These are phyloP conservation scores for Viola odorata DNA, from an alignment of 345 rosid species.

Conservation along the genomic window DNA sequence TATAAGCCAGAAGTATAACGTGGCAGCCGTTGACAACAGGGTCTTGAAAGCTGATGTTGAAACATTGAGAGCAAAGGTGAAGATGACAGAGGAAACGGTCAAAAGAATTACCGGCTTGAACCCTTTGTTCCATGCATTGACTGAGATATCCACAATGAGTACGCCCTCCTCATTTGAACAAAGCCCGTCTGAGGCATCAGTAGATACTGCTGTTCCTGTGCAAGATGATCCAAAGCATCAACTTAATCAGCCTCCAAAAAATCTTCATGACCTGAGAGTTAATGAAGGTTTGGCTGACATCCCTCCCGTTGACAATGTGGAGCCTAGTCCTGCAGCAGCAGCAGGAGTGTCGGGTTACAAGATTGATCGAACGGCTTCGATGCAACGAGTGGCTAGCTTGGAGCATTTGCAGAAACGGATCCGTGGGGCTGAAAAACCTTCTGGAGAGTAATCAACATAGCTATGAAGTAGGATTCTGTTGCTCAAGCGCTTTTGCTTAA, in stretches of 20 bases:
- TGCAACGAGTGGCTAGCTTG: slow-evolving; percentile 85
- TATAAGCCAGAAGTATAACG: slow-evolving; percentile 26
- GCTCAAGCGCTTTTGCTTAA: too few relatives aligned
- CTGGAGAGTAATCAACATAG: slow-evolving; percentile 17
- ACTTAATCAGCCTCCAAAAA: slow-evolving; percentile 26
- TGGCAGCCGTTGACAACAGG: slow-evolving; percentile 28
- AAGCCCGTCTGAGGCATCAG: slow-evolving; percentile 47
- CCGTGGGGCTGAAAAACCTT: slow-evolving; percentile 37
- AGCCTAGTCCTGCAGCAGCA: slow-evolving; percentile 25
- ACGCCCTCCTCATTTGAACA: slow-evolving; percentile 39
- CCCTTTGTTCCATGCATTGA: slow-evolving; percentile 29
- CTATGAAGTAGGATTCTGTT: neutral
- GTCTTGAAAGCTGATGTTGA: slow-evolving; percentile 29
- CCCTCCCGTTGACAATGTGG: slow-evolving; percentile 39
- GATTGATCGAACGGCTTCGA: slow-evolving; percentile 54
- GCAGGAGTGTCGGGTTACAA: slow-evolving; percentile 38
- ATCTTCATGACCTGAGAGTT: slow-evolving; percentile 27
- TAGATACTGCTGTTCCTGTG: slow-evolving; percentile 50
- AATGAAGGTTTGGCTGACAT: slow-evolving; percentile 35
- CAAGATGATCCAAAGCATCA: slow-evolving; percentile 39
- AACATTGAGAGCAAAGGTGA: slow-evolving; percentile 25
- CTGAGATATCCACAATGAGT: slow-evolving; percentile 41
- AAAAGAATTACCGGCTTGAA: slow-evolving; percentile 25
- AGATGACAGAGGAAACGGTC: slow-evolving; percentile 28
- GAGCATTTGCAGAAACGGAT: slow-evolving; percentile 89